Evolutionary conservation across 23 red algal genomes (phyloP).

Genomic region (Pyropia haitanensis): DNA sequence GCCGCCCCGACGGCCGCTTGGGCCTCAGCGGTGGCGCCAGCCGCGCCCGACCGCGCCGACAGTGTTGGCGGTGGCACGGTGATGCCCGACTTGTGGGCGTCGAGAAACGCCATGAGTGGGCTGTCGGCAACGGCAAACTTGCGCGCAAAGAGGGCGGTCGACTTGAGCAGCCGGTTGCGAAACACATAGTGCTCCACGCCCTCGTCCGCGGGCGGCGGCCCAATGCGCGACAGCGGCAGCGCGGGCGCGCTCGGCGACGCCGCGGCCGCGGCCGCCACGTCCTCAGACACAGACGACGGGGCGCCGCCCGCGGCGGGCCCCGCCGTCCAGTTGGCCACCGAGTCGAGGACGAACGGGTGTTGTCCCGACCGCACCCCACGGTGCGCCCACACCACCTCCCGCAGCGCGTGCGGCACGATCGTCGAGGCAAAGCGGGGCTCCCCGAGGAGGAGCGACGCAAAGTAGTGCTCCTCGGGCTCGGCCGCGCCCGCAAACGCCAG

Average conservation of each 20-base stretch:
- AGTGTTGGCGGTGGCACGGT: too few species aligned
- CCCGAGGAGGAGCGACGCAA: constrained; percentile 44
- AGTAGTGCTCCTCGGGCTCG: constrained; percentile 76
- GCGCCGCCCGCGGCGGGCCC: too few species aligned
- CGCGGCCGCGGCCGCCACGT: too few species aligned
- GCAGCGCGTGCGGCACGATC: constrained; percentile 47
- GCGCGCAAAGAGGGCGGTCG: constrained; percentile 10
- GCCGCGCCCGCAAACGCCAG: constrained; percentile 44
- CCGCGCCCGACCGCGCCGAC: too few species aligned
- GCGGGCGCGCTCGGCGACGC: too few species aligned
- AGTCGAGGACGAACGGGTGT: constrained; percentile 73
- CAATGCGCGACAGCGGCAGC: too few species aligned
- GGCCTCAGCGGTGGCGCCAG: too few species aligned
- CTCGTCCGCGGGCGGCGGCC: too few species aligned
- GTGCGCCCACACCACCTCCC: constrained; percentile 59
- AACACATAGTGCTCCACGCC: too few species aligned
- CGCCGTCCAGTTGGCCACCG: neutral
- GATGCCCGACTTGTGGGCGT: neutral
- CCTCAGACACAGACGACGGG: too few species aligned
- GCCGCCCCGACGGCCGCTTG: too few species aligned
- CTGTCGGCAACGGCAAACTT: constrained; percentile 11
- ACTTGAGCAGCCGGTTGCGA: neutral
- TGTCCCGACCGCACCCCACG: constrained; percentile 61
- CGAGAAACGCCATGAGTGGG: constrained; percentile 1
- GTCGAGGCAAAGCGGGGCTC: constrained; percentile 31